Conservation (phyloP, 1,139 yeast species). For the Geotrichum histeridarum region DNA sequence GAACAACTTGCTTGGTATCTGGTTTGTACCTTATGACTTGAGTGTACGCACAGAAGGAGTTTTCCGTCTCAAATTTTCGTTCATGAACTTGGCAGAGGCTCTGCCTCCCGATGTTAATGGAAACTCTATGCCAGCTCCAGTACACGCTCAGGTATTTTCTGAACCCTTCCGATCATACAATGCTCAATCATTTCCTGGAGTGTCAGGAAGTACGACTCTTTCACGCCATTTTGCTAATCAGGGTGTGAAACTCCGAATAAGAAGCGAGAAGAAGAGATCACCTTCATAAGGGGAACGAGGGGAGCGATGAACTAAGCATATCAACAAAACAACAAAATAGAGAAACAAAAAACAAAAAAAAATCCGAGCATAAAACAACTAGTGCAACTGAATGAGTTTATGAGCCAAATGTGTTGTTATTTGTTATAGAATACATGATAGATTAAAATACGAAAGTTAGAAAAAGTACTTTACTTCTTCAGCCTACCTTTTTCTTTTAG, state of each 20-base stretch:
- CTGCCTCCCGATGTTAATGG: conserved; percentile 2
- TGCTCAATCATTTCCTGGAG: conserved; percentile 45
- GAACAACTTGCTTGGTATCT: conserved; percentile 38
- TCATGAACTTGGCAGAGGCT: conserved; percentile 33
- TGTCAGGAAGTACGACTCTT: conserved; percentile 40
- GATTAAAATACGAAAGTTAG: background rate
- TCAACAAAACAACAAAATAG: background rate
- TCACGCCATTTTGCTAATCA: conserved; percentile 42
- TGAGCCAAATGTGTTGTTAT: background rate
- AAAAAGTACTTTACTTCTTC: background rate
- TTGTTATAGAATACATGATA: background rate
- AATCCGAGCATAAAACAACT: background rate
- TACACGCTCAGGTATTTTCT: conserved; percentile 36
- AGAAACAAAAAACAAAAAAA: background rate
- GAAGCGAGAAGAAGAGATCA: conserved; percentile 24
- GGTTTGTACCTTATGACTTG: conserved; percentile 43
- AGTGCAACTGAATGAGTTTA: background rate
- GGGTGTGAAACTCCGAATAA: conserved; percentile 42
- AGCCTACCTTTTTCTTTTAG: background rate
- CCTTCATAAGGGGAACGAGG: background rate
- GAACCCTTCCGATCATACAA: conserved; percentile 40
- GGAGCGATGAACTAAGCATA: too few relatives aligned
- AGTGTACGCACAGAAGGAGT: conserved; percentile 44
- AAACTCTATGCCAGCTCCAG: conserved; percentile 29
- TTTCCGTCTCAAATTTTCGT: conserved; percentile 39